Evolutionary conservation across 805 yeast species (phyloP).

Genomic region (Saccharomyces kudriavzevii): DNA sequence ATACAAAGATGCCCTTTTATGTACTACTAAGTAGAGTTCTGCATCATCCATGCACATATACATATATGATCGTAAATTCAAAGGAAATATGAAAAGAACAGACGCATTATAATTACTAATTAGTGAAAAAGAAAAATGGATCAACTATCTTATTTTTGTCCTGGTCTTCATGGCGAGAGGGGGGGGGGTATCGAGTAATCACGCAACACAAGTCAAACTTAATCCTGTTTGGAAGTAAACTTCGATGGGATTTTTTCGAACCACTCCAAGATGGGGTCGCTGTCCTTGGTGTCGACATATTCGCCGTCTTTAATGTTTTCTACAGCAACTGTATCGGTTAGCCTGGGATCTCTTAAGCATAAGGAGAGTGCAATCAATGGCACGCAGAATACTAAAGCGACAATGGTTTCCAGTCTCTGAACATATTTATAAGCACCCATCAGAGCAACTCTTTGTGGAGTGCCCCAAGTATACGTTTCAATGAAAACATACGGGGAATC

Average conservation of each 20-base stretch:
- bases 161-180: not conserved
- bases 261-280: slow-evolving; percentile 20
- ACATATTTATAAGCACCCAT: slow-evolving; percentile 51
- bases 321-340: slow-evolving; percentile 23
- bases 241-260: slow-evolving; percentile 1
- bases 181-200: not conserved
- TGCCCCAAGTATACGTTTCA: slow-evolving; percentile 47
- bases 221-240: slow-evolving; percentile 1
- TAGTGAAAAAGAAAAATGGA: no score
- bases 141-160: no score
- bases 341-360: slow-evolving; percentile 21
- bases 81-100: not conserved
- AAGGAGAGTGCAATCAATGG: slow-evolving; percentile 21
- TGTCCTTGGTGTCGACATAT: slow-evolving; percentile 11
- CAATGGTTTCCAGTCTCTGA: slow-evolving; percentile 50
- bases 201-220: not conserved
- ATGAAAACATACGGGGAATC: slow-evolving; percentile 47
- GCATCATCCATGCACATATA: not conserved
- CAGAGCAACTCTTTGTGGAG: slow-evolving; percentile 50
- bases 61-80: not conserved
- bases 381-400: slow-evolving; percentile 26
- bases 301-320: slow-evolving; percentile 24
- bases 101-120: no score
- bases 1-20: not conserved
- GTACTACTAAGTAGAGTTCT: not conserved